A percentile compares a stretch with the other conserved stretches of the same genome.
phyloP scores from a whole-genome alignment of 768 basidiomycete species.

The Serpula lacrymans region DNA sequence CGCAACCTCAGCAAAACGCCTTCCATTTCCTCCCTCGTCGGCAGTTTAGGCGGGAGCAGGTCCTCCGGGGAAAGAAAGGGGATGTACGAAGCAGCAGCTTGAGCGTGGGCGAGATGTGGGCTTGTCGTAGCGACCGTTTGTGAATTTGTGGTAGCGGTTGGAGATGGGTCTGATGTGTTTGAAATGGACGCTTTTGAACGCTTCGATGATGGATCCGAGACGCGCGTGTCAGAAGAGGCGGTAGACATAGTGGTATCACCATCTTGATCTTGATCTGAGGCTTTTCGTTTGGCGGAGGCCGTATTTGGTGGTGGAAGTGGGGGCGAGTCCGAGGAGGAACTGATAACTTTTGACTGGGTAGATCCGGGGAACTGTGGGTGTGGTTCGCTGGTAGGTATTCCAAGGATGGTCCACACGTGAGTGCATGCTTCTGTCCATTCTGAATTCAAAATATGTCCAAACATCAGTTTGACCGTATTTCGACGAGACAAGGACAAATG shows the following conservation, averaged over 20 bases:
- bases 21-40: constrained; percentile 78
- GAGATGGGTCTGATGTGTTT: constrained; percentile 11
- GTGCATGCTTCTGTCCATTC: constrained; percentile 66
- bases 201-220: constrained; percentile 21
- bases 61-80: constrained; percentile 72
- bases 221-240: constrained; percentile 33
- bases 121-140: constrained; percentile 16
- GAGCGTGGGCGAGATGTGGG: constrained; percentile 35
- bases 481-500: no score
- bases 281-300: constrained; percentile 51
- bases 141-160: constrained; percentile 9
- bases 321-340: constrained; percentile 14
- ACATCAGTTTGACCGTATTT: no score
- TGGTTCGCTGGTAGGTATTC: constrained; percentile 47
- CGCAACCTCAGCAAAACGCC: constrained; percentile 65
- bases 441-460: no score
- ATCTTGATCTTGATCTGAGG: constrained; percentile 42
- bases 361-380: constrained; percentile 54
- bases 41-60: constrained; percentile 73
- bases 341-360: no score
- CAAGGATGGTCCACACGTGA: constrained; percentile 51
- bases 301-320: constrained; percentile 18
- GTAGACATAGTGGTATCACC: no score
- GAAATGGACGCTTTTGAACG: constrained; percentile 29
- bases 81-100: constrained; percentile 65